Evolutionary conservation across 495 filamentous ascomycete species (phyloP), one percentile per base, ranked within the genome.

Genomic region (Pyronema omphalodes): DNA sequence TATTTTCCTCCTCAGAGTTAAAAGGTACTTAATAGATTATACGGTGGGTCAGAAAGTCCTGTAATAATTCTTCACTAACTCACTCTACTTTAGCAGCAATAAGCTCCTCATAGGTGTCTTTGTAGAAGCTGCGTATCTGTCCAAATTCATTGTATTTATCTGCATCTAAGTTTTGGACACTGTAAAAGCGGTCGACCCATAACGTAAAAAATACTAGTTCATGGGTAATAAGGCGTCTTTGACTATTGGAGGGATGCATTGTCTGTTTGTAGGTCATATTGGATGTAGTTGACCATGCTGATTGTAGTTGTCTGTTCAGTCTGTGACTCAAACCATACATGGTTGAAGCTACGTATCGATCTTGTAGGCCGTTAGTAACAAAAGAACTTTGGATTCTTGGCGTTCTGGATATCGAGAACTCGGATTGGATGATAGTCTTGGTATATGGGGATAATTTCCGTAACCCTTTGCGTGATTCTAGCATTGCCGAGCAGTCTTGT

Each of bases 101-200:
- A 40, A 69, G 50, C 17, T 58, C 66, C 23, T 66, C 36, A 37
- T 57, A 51, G 34, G 64, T 60, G 37, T 58, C 55, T 17, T 45
- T 51, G 43, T 69, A 69, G 18, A 68, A 54, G 1, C 57, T 55
- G 15, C 54, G 44, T 63, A 67, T 65, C 55, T 57, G 46, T 43
- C 56, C 51, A 54, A 66, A 49, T 58, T 69, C 59, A 53, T 47
- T 14, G 54, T 51, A 15, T 66, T 62, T 66, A 50, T 70, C 61
- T 11, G 60, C 41, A n/a, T 17, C 36, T 17, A 53, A 48, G 55
- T 63, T 58, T 48, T 66, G 58, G 0, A 67, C 47, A 44, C 67
- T 68, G 15, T 64, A 69, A 29, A 69, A 61, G 8, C 63, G 57
- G 39, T 70, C 68, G 51, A 70, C 68, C 68, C 68, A 70, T 68